Percentiles rank a stretch among this genome's conserved stretches.
Evolutionary conservation across 768 basidiomycete species (phyloP).

Genomic region (Hydnum rufescens): DNA sequence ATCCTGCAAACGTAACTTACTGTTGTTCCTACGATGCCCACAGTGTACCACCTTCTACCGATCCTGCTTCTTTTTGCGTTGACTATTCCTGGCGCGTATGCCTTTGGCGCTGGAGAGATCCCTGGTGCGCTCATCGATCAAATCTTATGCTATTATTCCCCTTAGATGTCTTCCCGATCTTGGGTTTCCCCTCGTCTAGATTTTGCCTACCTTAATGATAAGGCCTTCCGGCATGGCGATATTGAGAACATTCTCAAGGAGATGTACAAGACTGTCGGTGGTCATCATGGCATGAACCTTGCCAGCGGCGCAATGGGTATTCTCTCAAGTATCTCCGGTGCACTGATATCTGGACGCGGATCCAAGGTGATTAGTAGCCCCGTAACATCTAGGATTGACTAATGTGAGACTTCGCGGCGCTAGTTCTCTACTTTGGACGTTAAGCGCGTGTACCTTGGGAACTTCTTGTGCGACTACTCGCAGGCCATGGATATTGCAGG

Average conservation of each 20-base stretch:
- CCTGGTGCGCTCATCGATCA: constrained; percentile 34
- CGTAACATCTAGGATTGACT: too few species aligned
- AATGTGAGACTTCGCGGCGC: too few species aligned
- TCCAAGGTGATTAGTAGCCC: too few species aligned
- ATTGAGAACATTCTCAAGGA: constrained; percentile 27
- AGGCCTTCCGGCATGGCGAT: constrained; percentile 61
- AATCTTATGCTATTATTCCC: too few species aligned
- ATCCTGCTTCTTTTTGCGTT: background rate
- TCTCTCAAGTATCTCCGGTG: constrained; percentile 18
- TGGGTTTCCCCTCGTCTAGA: constrained; percentile 13
- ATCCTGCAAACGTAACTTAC: too few species aligned
- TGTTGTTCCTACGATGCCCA: background rate
- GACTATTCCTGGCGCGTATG: background rate
- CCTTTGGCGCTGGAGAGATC: constrained; percentile 72
- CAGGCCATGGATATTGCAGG: constrained; percentile 69
- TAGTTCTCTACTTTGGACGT: constrained; percentile 69
- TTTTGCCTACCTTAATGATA: constrained; percentile 72
- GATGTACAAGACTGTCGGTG: constrained; percentile 17
- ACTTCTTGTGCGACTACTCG: constrained; percentile 81
- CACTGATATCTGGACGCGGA: constrained; percentile 32
- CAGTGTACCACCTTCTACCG: background rate
- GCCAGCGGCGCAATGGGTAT: constrained; percentile 11
- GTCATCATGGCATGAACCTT: constrained; percentile 10
- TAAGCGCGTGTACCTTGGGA: constrained; percentile 74
- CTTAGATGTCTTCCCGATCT: too few species aligned